These are phyloP conservation scores for Pseudogymnoascus verrucosus DNA, from an alignment of 2,329 filamentous ascomycete species.

Conservation along the genomic window DNA sequence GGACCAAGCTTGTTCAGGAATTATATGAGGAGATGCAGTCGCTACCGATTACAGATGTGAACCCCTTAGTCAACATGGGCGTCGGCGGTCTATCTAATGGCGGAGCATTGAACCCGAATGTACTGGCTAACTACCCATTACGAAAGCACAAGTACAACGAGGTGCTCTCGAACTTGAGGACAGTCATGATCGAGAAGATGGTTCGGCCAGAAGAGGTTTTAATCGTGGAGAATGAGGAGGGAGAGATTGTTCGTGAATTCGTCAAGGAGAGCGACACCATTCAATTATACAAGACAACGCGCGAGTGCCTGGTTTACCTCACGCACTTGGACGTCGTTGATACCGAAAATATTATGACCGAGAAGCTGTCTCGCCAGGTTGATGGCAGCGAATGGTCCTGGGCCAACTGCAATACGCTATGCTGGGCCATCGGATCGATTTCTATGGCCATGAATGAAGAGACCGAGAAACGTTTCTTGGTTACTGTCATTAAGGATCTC, in stretches of 20 bases:
- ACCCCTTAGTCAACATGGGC: conserved; percentile 76
- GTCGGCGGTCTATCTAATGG: conserved; percentile 63
- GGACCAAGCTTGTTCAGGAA: conserved; percentile 96
- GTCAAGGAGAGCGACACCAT: conserved; percentile 99
- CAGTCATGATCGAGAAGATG: conserved; percentile 99
- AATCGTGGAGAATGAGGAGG: conserved; percentile 99
- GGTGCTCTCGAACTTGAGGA: conserved; percentile 83
- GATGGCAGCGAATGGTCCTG: conserved; percentile 97
- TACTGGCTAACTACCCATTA: conserved; percentile 85
- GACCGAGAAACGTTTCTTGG: conserved; percentile 95
- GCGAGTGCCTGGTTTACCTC: conserved; percentile 93
- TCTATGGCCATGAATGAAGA: conserved; percentile 99
- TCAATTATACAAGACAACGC: conserved; percentile 96
- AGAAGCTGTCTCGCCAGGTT: conserved; percentile 91
- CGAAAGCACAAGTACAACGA: conserved; percentile 98
- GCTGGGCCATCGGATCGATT: conserved; percentile 98
- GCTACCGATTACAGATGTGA: conserved; percentile 85
- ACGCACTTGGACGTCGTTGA: conserved; percentile 96
- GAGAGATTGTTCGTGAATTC: conserved; percentile 97
- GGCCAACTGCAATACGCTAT: conserved; percentile 99
- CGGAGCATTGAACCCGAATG: conserved; percentile 73
- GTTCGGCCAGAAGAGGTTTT: conserved; percentile 94
- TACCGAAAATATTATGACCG: conserved; percentile 98
- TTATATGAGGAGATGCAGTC: conserved; percentile 99
- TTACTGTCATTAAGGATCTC: conserved; percentile 97